phyloP scores from a whole-genome alignment of 257 asterid species.

The Knoxia roxburghii region DNA sequence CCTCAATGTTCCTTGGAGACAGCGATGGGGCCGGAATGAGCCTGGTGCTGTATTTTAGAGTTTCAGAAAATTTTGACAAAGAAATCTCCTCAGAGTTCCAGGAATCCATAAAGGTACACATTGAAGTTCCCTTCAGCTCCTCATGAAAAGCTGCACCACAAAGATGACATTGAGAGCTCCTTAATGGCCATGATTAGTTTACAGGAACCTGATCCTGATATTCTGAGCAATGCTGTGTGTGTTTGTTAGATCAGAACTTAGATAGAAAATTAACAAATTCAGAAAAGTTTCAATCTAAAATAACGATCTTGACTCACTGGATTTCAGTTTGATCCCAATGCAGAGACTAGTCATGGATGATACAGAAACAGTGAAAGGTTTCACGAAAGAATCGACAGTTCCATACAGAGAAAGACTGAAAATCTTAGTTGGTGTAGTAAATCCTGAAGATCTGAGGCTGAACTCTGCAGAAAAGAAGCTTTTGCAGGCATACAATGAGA shows the following conservation, averaged over 20 bases:
- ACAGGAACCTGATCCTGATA: too few species aligned
- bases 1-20: conserved; percentile 70
- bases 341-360: conserved; percentile 66
- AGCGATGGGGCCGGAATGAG: conserved; percentile 84
- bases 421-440: conserved; percentile 63
- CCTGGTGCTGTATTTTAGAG: conserved; percentile 71
- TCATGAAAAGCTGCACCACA: not conserved
- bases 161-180: too few species aligned
- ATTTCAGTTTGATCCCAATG: not conserved
- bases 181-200: too few species aligned
- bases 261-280: not conserved
- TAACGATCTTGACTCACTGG: not conserved
- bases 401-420: conserved; percentile 84
- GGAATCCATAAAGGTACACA: conserved; percentile 58
- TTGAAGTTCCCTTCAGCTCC: not conserved
- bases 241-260: not conserved
- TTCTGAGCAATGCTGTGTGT: not conserved
- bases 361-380: conserved; percentile 58
- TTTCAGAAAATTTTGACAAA: conserved; percentile 49
- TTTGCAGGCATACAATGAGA: conserved; percentile 70
- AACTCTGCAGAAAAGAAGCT: conserved; percentile 82
- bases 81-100: conserved; percentile 44
- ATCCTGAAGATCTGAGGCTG: conserved; percentile 72
- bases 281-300: not conserved
- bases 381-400: conserved; percentile 53